phyloP scores from a whole-genome alignment of 345 rosid species.

The Eucalyptus tenuipes region DNA sequence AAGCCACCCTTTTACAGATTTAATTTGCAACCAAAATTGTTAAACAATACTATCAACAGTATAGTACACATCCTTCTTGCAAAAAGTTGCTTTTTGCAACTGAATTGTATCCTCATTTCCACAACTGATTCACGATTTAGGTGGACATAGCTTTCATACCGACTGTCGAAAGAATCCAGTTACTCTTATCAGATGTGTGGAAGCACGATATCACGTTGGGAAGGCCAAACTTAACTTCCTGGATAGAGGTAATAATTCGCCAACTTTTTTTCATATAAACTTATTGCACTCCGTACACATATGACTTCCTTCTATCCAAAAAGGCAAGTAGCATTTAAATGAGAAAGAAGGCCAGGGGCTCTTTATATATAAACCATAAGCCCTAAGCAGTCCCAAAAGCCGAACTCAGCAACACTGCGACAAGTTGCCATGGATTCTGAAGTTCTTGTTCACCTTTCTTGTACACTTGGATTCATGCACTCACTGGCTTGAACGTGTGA shows the following conservation, averaged over 20 bases:
- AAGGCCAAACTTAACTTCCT: constrained; percentile 60
- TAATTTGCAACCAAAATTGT: not conserved
- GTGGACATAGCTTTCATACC: constrained; percentile 70
- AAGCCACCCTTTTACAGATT: not conserved
- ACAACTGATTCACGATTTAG: constrained; percentile 4
- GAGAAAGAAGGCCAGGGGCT: not conserved
- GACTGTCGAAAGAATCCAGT: constrained; percentile 41
- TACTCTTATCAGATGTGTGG: constrained; percentile 28
- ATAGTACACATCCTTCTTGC: not conserved
- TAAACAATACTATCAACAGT: not conserved
- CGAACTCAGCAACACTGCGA: not conserved
- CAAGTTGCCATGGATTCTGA: not conserved
- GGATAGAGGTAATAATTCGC: constrained; percentile 47
- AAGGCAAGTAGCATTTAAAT: not conserved
- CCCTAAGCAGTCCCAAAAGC: not conserved
- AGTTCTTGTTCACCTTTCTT: not conserved
- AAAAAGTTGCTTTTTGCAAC: not conserved
- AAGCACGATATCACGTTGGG: constrained; percentile 47
- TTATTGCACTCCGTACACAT: not conserved
- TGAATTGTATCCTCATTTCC: not conserved
- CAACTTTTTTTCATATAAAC: not conserved
- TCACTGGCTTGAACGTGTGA: not conserved
- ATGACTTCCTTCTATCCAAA: not conserved
- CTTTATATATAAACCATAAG: not conserved
- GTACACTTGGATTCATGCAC: not conserved